phyloP scores from a whole-genome alignment of 2,329 filamentous ascomycete species.

The Hypoxylon sp. region DNA sequence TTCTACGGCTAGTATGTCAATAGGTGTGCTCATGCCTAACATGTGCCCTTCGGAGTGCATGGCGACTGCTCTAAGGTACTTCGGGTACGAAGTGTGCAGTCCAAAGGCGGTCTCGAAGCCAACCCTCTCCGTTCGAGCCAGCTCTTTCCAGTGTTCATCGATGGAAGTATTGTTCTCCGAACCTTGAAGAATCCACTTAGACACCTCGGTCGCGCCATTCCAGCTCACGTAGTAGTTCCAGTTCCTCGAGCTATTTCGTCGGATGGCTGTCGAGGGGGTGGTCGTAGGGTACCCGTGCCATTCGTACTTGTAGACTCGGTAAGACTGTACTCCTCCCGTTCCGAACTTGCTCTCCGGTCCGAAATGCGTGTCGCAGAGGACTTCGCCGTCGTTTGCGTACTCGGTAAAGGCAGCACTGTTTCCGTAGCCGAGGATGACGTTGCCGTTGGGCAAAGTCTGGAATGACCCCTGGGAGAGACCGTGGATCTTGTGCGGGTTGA shows the following conservation, averaged over 20 bases:
- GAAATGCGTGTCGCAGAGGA: conserved; percentile 44
- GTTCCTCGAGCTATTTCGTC: conserved; percentile 24
- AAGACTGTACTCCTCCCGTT: conserved; percentile 43
- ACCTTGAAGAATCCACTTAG: conserved; percentile 56
- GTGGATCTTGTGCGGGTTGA: conserved; percentile 55
- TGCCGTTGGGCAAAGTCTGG: conserved; percentile 57
- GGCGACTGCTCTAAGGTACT: conserved; percentile 36
- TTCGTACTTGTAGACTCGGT: conserved; percentile 48
- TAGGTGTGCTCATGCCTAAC: conserved; percentile 30
- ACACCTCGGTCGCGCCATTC: conserved; percentile 52
- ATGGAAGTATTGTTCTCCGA: conserved; percentile 46
- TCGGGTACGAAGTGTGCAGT: conserved; percentile 40
- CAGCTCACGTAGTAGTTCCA: conserved; percentile 55
- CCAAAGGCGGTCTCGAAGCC: conserved; percentile 54
- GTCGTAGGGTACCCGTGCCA: conserved; percentile 46
- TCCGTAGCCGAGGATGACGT: conserved; percentile 59
- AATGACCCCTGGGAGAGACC: conserved; percentile 58
- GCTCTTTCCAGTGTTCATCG: conserved; percentile 33
- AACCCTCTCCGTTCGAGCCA: conserved; percentile 41
- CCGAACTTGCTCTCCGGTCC: conserved; percentile 39
- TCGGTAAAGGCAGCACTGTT: conserved; percentile 46
- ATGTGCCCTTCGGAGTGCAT: conserved; percentile 32
- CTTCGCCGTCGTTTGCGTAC: conserved; percentile 42
- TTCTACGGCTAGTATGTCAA: conserved; percentile 27
- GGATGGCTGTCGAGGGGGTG: conserved; percentile 40